A percentile compares a stretch with the other conserved stretches of the same genome.
Conservation (phyloP, 73 alveolate genomes). For the Paramecium tetraurelia region DNA sequence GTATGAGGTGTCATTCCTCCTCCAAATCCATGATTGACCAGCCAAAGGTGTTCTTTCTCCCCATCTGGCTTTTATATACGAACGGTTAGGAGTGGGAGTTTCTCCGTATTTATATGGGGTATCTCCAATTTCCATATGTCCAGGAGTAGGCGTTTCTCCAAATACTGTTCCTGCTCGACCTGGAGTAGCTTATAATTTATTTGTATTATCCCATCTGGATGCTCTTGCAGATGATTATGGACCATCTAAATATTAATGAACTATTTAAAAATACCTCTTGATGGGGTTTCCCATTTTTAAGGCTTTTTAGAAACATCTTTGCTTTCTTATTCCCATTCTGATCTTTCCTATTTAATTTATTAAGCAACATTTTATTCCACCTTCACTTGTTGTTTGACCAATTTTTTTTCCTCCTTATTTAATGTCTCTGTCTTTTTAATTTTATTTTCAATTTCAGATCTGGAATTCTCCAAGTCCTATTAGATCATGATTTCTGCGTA, state of each 20-base stretch:
- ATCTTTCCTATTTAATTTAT: not conserved
- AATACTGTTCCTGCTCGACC: slow-evolving; percentile 54
- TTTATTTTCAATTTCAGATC: slow-evolving; percentile 37
- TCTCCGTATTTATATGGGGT: slow-evolving; percentile 61
- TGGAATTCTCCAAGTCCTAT: slow-evolving; percentile 11
- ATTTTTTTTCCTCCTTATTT: not conserved
- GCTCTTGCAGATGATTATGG: not conserved
- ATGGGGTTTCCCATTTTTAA: slow-evolving; percentile 28
- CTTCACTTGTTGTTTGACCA: not conserved
- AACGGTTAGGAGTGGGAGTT: slow-evolving; percentile 62
- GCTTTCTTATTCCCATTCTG: slow-evolving; percentile 14
- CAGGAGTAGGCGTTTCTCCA: slow-evolving; percentile 67
- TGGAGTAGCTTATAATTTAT: slow-evolving; percentile 1
- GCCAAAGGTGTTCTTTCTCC: slow-evolving; percentile 54
- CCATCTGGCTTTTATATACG: slow-evolving; percentile 54
- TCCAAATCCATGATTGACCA: slow-evolving; percentile 52
- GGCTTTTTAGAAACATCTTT: not conserved
- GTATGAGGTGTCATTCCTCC: slow-evolving; percentile 55
- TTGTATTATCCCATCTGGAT: slow-evolving; percentile 36
- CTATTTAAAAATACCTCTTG: not conserved
- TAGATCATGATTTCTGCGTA: slow-evolving; percentile 35
- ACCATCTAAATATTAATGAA: not conserved
- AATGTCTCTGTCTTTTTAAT: slow-evolving; percentile 6
- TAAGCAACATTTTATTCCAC: not conserved
- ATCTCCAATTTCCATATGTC: slow-evolving; percentile 39